Conservation (phyloP, 257 asterid species). For the Solanum tarapatanum region DNA sequence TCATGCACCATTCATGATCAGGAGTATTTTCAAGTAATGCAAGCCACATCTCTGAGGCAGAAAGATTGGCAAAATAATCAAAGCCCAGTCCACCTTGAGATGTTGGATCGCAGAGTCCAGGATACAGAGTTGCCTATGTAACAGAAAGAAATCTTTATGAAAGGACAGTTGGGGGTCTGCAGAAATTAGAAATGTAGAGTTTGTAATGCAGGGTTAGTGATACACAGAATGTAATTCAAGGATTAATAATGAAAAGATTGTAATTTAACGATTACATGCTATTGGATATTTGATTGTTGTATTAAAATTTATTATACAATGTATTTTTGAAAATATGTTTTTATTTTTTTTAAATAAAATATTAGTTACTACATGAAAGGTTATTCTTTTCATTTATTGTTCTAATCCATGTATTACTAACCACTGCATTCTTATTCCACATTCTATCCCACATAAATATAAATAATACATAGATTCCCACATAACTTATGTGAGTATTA, state of each 20-base stretch:
- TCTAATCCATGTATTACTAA: background rate
- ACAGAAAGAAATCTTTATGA: slow-evolving; percentile 10
- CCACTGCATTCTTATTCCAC: background rate
- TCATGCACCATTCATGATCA: slow-evolving; percentile 91
- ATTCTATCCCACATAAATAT: background rate
- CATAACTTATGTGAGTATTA: background rate
- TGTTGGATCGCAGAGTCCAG: slow-evolving; percentile 84
- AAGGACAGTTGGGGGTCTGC: background rate
- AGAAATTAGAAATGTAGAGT: background rate
- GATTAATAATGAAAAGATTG: background rate
- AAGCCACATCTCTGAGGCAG: slow-evolving; percentile 89
- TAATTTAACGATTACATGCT: background rate
- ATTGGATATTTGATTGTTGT: background rate
- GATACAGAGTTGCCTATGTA: slow-evolving; percentile 76
- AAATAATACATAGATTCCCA: background rate
- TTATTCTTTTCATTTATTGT: background rate
- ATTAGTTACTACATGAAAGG: background rate
- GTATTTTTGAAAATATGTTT: background rate
- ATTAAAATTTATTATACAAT: background rate
- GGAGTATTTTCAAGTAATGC: slow-evolving; percentile 61
- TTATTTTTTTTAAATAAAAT: background rate
- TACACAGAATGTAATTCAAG: background rate
- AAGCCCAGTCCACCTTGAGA: slow-evolving; percentile 97
- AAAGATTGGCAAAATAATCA: slow-evolving; percentile 78
- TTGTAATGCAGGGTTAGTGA: background rate